Evolutionary conservation across 2,329 filamentous ascomycete species (phyloP).

Genomic region (Coniosporium tulheliwenetii): DNA sequence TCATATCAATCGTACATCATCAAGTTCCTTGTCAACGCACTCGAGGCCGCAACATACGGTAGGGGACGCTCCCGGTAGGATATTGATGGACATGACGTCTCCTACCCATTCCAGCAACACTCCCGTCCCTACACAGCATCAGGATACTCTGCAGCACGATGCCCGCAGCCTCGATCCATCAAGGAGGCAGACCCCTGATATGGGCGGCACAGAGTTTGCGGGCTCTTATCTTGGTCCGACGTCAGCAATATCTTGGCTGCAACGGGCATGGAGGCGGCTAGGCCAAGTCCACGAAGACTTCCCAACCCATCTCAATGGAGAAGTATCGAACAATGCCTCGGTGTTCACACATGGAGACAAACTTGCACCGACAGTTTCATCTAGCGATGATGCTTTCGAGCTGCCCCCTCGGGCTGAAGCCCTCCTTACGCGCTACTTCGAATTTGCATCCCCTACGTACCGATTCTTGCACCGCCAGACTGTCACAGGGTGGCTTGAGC

Average conservation of each 20-base stretch:
- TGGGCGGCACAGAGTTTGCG: slow-evolving; percentile 3
- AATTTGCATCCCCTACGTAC: slow-evolving; percentile 26
- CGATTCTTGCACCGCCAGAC: slow-evolving; percentile 29
- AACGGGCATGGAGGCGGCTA: slow-evolving; percentile 33
- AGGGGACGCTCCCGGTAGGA: not conserved
- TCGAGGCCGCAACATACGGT: too few species aligned
- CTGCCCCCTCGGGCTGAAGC: slow-evolving; percentile 11
- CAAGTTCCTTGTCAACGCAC: too few species aligned
- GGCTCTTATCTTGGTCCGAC: slow-evolving; percentile 12
- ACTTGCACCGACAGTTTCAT: slow-evolving; percentile 29
- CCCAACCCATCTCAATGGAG: slow-evolving; percentile 5
- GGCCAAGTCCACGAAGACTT: slow-evolving; percentile 21
- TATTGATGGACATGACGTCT: slow-evolving; percentile 1
- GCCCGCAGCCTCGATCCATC: not conserved
- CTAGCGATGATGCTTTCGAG: slow-evolving; percentile 26
- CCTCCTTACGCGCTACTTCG: slow-evolving; percentile 25
- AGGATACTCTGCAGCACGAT: slow-evolving; percentile 6
- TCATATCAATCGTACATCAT: too few species aligned
- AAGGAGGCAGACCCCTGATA: too few species aligned
- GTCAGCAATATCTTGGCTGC: slow-evolving; percentile 23
- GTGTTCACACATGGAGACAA: slow-evolving; percentile 37
- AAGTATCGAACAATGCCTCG: slow-evolving; percentile 22
- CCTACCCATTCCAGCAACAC: slow-evolving; percentile 1
- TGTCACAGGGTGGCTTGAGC: slow-evolving; percentile 26
- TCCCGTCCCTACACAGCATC: slow-evolving; percentile 1